Evolutionary conservation across 2,329 filamentous ascomycete species (phyloP), one percentile per base, ranked within the genome.

Genomic region (Periconia macrospinosa): DNA sequence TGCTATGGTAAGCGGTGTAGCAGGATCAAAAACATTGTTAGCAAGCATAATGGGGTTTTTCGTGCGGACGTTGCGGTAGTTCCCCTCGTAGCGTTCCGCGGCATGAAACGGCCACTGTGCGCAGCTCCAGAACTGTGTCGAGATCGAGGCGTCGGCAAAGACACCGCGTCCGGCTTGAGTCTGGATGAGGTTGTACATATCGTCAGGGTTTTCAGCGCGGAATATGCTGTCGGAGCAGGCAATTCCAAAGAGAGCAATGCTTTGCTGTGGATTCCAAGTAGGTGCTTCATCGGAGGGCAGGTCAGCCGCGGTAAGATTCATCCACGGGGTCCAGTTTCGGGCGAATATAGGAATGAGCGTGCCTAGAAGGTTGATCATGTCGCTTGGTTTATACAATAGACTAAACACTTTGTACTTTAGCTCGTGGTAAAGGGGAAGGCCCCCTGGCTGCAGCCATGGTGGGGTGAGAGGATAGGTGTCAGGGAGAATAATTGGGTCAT

Each of bases 81-180:
- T 56, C 0, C 59, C 59, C 8, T 35, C 45, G 35, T 55, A 63
- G 23, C 51, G 52, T 54, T 63, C 62, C 30, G 52, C 54, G 6
- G 58, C 61, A 1, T 53, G 30, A 20, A 57, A 61, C 20, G 54
- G 57, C 61, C 61, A 63, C 30, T 56, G 55, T 17, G 60, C 53
- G 17, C 60, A 62, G 0, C 50, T 51, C 59, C 59, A 61, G 14
- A 52, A 19, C 30, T 61, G 57, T 0, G 53, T 41, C 14, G 44
- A 37, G 35, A 56, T 54, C 8, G 30, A 33, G 15, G 45, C 49
- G 19, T 61, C 59, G 6, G 51, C 49, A 14, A 56, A 61, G 13
- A 48, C 50, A n/a, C 59, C 57, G 6, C 51, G 49, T 7, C 48
- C 52, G 8, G 52, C 47, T 42, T 59, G 54, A 10, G 59, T 55